Evolutionary conservation across 1,139 yeast genomes (phyloP).

Genomic region (Taphrina betulina): DNA sequence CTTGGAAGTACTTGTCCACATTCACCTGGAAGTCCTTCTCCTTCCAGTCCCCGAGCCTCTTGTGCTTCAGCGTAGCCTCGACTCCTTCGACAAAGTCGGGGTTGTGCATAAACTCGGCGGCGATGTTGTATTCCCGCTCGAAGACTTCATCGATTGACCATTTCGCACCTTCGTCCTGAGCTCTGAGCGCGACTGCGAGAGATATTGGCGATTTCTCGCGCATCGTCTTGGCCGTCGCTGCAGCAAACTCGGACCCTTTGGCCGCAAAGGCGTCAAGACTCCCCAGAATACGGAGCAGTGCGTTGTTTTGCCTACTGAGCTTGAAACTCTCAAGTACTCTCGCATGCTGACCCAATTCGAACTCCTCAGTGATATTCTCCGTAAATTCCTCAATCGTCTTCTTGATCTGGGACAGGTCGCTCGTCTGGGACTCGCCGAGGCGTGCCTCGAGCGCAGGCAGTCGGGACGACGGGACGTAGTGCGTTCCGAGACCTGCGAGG

Average conservation of each 20-base stretch:
- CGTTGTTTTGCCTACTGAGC: slow-evolving; percentile 53
- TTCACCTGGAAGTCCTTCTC: slow-evolving; percentile 25
- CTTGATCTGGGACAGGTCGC: slow-evolving; percentile 53
- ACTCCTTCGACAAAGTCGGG: slow-evolving; percentile 77
- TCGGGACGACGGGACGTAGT: slow-evolving; percentile 69
- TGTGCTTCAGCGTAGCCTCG: slow-evolving; percentile 58
- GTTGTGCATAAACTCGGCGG: slow-evolving; percentile 68
- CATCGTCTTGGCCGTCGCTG: slow-evolving; percentile 56
- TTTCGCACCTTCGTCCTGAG: slow-evolving; percentile 62
- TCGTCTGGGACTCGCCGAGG: slow-evolving; percentile 40
- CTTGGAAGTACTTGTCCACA: slow-evolving; percentile 29
- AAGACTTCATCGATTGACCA: slow-evolving; percentile 66
- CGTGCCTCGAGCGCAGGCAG: slow-evolving; percentile 63
- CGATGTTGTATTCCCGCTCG: slow-evolving; percentile 70
- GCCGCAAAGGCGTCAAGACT: slow-evolving; percentile 55
- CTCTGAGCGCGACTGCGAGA: slow-evolving; percentile 67
- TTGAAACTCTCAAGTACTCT: slow-evolving; percentile 47
- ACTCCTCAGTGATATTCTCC: slow-evolving; percentile 63
- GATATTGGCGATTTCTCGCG: slow-evolving; percentile 70
- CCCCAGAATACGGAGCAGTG: slow-evolving; percentile 62
- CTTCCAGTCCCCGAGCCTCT: slow-evolving; percentile 22
- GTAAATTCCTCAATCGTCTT: slow-evolving; percentile 75
- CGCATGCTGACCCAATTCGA: slow-evolving; percentile 43
- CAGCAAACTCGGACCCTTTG: slow-evolving; percentile 66
- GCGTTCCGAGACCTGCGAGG: slow-evolving; percentile 81